A percentile compares a stretch with the other conserved stretches of the same genome.
Conservation (phyloP, 2,329 filamentous ascomycete genomes). For the Thelonectria olida region DNA sequence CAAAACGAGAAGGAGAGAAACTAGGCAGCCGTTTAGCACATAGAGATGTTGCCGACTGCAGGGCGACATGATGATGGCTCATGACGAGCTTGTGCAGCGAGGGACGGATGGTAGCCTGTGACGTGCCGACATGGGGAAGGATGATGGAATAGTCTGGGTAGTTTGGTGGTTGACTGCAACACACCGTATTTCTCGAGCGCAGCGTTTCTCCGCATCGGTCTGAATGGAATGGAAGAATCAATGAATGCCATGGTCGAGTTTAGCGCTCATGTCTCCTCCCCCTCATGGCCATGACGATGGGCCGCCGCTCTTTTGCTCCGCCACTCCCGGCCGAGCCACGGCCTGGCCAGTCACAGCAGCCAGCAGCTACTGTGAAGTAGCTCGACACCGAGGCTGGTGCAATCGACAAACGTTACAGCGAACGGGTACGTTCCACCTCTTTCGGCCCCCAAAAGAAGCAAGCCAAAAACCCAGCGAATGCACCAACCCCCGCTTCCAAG, state of each 20-base stretch:
- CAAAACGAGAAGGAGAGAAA: neutral
- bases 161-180: neutral
- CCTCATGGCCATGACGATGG: conserved; percentile 1
- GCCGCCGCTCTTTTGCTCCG: conserved; percentile 25
- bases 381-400: conserved; percentile 17
- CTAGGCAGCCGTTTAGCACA: neutral
- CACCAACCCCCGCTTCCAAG: neutral
- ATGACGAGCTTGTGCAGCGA: neutral
- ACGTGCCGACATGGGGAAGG: too few relatives aligned
- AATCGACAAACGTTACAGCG: neutral
- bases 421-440: neutral
- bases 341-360: neutral
- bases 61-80: neutral
- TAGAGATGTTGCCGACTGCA: neutral
- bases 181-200: neutral
- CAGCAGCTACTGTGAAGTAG: neutral
- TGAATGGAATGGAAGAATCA: neutral
- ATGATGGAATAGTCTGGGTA: neutral
- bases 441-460: conserved; percentile 1
- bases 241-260: neutral
- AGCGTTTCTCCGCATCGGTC: neutral
- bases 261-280: neutral
- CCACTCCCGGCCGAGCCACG: conserved; percentile 34
- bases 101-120: too few relatives aligned
- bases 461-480: neutral